Evolutionary conservation across 2,329 filamentous ascomycete species (phyloP).

Genomic region (Lachnellula willkommii): DNA sequence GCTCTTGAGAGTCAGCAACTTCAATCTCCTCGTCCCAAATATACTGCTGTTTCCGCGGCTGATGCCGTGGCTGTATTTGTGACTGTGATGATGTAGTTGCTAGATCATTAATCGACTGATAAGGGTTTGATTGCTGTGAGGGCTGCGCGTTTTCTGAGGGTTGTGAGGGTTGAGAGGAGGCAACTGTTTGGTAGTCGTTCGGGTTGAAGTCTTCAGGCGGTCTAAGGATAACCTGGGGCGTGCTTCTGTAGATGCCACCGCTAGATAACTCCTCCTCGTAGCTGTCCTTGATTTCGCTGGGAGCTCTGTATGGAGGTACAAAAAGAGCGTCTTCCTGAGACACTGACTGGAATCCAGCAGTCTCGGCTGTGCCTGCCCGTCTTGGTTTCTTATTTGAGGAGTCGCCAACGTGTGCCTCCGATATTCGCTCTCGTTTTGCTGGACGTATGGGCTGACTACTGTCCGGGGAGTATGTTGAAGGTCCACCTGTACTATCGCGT

Average conservation of each 20-base stretch:
- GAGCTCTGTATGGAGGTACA: background rate
- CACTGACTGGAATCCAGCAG: constrained; percentile 8
- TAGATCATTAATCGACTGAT: background rate
- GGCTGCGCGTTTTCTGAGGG: background rate
- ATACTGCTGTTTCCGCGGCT: constrained; percentile 1
- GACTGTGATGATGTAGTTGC: constrained; percentile 3
- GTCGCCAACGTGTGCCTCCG: background rate
- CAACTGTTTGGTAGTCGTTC: constrained; percentile 6
- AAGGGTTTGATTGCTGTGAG: background rate
- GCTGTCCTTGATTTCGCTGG: constrained; percentile 23
- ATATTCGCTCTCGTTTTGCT: constrained; percentile 16
- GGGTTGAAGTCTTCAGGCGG: constrained; percentile 15
- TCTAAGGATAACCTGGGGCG: constrained; percentile 8
- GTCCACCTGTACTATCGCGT: background rate
- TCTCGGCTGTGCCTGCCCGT: constrained; percentile 4
- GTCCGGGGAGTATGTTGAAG: background rate
- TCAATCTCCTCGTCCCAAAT: constrained; percentile 22
- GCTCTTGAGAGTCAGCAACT: constrained; percentile 21
- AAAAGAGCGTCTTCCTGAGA: constrained; percentile 8
- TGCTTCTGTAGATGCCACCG: background rate
- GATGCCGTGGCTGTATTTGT: background rate
- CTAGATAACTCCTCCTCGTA: constrained; percentile 22
- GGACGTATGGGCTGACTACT: constrained; percentile 17
- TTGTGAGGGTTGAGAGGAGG: background rate
- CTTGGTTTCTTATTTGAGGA: constrained; percentile 9